Evolutionary conservation across 176 grass and related monocot genomes (phyloP).

Genomic region (Poa annua): DNA sequence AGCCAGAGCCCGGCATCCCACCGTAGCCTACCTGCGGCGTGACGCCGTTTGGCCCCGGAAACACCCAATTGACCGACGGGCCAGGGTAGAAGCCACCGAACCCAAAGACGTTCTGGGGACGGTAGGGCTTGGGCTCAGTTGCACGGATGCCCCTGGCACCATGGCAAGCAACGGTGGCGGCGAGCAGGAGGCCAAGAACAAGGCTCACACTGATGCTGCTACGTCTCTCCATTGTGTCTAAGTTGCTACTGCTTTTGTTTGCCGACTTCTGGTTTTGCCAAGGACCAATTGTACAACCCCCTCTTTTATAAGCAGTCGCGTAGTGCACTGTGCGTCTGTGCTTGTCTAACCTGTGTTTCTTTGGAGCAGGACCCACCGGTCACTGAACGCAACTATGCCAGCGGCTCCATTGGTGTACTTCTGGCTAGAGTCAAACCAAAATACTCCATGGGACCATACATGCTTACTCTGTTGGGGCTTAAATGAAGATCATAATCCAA

Average conservation of each 20-base stretch:
- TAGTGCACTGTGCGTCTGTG: conserved; percentile 19
- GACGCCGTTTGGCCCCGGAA: conserved; percentile 52
- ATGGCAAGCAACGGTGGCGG: conserved; percentile 28
- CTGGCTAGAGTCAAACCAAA: neutral
- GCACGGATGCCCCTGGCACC: conserved; percentile 42
- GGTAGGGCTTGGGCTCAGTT: conserved; percentile 40
- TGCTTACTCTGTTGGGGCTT: conserved; percentile 10
- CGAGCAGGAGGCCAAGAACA: conserved; percentile 33
- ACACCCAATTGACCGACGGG: conserved; percentile 46
- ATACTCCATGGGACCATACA: conserved; percentile 25
- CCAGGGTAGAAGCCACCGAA: conserved; percentile 59
- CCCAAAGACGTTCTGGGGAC: conserved; percentile 56
- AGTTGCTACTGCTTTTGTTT: neutral
- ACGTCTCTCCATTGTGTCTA: conserved; percentile 41
- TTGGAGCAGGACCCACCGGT: neutral
- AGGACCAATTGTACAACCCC: neutral
- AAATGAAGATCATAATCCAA: conserved; percentile 13
- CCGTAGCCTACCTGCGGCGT: conserved; percentile 47
- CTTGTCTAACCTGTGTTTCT: neutral
- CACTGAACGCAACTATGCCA: neutral
- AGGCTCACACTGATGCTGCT: neutral
- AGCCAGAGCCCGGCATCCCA: conserved; percentile 42
- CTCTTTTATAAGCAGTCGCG: neutral
- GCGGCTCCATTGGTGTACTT: neutral
- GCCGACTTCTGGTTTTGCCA: conserved; percentile 1